These are phyloP conservation scores for Wickerhamiella vanderwaltii DNA, from an alignment of 805 yeast species.

Conservation along the genomic window DNA sequence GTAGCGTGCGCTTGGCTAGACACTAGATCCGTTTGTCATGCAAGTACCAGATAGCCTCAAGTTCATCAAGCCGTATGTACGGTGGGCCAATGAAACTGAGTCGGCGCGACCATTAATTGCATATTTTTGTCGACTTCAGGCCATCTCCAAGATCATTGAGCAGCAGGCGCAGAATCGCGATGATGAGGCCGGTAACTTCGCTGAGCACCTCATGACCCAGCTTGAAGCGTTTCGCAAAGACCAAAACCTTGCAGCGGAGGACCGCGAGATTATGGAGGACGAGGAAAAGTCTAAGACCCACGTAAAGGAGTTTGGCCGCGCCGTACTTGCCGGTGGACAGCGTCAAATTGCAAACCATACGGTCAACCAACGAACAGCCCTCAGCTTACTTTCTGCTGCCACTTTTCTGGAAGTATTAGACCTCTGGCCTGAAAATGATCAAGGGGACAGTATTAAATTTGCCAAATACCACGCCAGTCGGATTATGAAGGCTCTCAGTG, in stretches of 20 bases:
- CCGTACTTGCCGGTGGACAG: constrained; percentile 44
- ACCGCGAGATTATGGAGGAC: constrained; percentile 42
- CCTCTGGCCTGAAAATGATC: constrained; percentile 24
- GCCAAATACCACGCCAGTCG: constrained; percentile 53
- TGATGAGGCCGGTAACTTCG: constrained; percentile 45
- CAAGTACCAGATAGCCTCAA: constrained; percentile 22
- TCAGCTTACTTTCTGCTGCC: constrained; percentile 41
- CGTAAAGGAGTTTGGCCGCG: constrained; percentile 44
- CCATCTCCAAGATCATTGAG: constrained; percentile 58
- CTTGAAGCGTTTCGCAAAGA: constrained; percentile 46
- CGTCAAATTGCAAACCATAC: constrained; percentile 36
- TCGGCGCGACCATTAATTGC: constrained; percentile 52
- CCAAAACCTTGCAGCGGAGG: constrained; percentile 28
- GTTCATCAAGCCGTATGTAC: constrained; percentile 22
- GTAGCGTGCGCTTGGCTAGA: too few species aligned
- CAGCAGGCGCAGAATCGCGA: constrained; percentile 46
- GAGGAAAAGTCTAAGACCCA: constrained; percentile 46
- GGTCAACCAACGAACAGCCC: constrained; percentile 37
- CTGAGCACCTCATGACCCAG: constrained; percentile 51
- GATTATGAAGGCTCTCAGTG: constrained; percentile 38
- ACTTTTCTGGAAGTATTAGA: constrained; percentile 41
- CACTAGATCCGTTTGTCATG: not conserved
- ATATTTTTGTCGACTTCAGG: constrained; percentile 59
- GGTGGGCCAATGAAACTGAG: constrained; percentile 46
- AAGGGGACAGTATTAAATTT: constrained; percentile 41